Conservation (phyloP, 2,329 filamentous ascomycete species). For the Rhinocladiella similis region DNA sequence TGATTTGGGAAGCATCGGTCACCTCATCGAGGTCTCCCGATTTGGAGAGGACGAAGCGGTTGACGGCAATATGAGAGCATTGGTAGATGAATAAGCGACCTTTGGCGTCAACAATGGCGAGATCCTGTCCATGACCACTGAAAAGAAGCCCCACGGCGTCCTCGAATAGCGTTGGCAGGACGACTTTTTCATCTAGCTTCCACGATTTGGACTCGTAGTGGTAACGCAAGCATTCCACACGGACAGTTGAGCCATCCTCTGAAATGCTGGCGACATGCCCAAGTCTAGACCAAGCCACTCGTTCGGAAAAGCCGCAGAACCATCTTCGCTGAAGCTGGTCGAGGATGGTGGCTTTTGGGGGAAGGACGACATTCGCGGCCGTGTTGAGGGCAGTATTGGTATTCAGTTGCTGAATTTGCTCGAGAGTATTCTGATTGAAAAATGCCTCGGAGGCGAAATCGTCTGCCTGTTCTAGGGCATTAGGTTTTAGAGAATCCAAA, state of each 20-base stretch:
- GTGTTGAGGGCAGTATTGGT: constrained; percentile 13
- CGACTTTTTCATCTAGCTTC: constrained; percentile 15
- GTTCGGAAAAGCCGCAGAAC: constrained; percentile 23
- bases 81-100: constrained; percentile 76
- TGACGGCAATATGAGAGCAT: constrained; percentile 66
- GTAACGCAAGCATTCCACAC: constrained; percentile 22
- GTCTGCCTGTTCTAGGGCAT: constrained; percentile 16
- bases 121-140: constrained; percentile 73
- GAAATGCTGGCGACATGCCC: constrained; percentile 27
- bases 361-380: constrained; percentile 16
- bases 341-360: constrained; percentile 17
- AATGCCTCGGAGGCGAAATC: constrained; percentile 28
- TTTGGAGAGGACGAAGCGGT: constrained; percentile 65
- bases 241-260: constrained; percentile 23
- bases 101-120: constrained; percentile 78
- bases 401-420: constrained; percentile 26
- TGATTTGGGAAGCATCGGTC: constrained; percentile 74
- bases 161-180: constrained; percentile 22
- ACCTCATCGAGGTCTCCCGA: constrained; percentile 66
- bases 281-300: constrained; percentile 26
- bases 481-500: neutral
- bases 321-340: constrained; percentile 20
- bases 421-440: constrained; percentile 24
- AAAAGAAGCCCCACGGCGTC: constrained; percentile 71
- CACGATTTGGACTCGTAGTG: constrained; percentile 18